Evolutionary conservation across 495 filamentous ascomycete genomes (phyloP).

Genomic region (Margaritispora aquatica): DNA sequence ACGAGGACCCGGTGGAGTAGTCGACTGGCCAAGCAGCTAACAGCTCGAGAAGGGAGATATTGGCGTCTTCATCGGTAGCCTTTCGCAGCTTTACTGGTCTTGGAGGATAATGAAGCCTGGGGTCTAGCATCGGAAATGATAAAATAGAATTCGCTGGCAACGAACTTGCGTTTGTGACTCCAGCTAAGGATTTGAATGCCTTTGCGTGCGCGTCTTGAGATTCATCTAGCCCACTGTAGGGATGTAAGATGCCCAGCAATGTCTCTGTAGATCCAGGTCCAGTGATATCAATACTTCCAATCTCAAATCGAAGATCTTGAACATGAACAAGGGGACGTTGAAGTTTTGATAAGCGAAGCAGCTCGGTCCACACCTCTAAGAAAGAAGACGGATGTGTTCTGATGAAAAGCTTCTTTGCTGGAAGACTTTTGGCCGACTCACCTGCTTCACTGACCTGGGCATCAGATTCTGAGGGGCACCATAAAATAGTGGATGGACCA

Average conservation of each 20-base stretch:
- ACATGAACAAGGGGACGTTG: conserved; percentile 67
- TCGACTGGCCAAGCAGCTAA: conserved; percentile 71
- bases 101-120: conserved; percentile 70
- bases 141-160: conserved; percentile 69
- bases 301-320: conserved; percentile 90
- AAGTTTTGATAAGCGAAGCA: conserved; percentile 62
- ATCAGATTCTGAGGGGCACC: conserved; percentile 33
- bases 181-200: conserved; percentile 57
- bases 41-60: conserved; percentile 36
- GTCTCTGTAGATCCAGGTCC: conserved; percentile 82
- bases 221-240: conserved; percentile 30
- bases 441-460: neutral
- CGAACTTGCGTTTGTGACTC: conserved; percentile 69
- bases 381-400: conserved; percentile 87
- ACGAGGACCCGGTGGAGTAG: conserved; percentile 40
- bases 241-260: conserved; percentile 63
- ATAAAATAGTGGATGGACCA: conserved; percentile 72
- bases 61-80: conserved; percentile 44
- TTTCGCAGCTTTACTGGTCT: conserved; percentile 33
- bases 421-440: conserved; percentile 24
- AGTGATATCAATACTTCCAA: conserved; percentile 86
- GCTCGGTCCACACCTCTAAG: conserved; percentile 70
- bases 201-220: conserved; percentile 39
- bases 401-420: conserved; percentile 55
- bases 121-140: conserved; percentile 69